Conservation (phyloP, 495 filamentous ascomycete genomes). For the Aspergillus heteromorphus region DNA sequence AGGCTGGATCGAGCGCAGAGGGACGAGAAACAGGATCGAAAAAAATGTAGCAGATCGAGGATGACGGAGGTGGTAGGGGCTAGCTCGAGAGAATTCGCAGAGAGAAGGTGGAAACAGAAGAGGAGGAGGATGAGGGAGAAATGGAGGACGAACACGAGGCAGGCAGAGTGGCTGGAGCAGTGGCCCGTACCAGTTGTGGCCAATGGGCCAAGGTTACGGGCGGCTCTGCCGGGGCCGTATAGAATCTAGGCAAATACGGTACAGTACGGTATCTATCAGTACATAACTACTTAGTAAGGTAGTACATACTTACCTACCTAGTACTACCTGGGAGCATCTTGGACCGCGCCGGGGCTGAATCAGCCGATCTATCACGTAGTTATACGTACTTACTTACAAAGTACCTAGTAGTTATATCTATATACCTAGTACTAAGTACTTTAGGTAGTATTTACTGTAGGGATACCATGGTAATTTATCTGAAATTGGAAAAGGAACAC, state of each 20-base stretch:
- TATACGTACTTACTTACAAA: too few relatives aligned
- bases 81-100: neutral
- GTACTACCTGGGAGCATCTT: too few relatives aligned
- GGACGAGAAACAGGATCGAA: neutral
- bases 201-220: slow-evolving; percentile 6
- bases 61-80: neutral
- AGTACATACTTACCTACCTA: neutral
- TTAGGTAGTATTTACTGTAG: too few relatives aligned
- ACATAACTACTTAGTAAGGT: too few relatives aligned
- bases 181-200: slow-evolving; percentile 7
- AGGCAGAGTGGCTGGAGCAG: slow-evolving; percentile 1
- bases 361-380: too few relatives aligned
- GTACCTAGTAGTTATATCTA: too few relatives aligned
- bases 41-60: neutral
- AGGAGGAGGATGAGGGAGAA: neutral
- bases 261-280: neutral
- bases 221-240: slow-evolving; percentile 15
- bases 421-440: too few relatives aligned
- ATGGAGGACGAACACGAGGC: slow-evolving; percentile 10
- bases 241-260: too few relatives aligned
- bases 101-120: slow-evolving; percentile 3
- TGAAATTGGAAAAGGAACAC: too few relatives aligned
- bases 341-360: too few relatives aligned
- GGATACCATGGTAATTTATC: too few relatives aligned
- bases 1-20: neutral